phyloP scores from a whole-genome alignment of 495 filamentous ascomycete genomes.

The Penicillium herquei region DNA sequence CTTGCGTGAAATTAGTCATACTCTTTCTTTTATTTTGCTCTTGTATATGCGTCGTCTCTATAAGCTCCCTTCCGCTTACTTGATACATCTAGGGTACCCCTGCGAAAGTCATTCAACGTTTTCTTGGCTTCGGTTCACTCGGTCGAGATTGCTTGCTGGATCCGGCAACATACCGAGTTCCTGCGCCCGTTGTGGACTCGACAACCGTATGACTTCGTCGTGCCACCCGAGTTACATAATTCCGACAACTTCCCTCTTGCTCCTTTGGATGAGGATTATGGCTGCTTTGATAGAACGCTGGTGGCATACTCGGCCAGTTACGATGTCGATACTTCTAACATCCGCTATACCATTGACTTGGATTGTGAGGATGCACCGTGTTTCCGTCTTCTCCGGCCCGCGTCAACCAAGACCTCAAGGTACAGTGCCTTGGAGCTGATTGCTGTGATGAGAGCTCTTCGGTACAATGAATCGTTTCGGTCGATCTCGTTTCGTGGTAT shows the following conservation, averaged over 20 bases:
- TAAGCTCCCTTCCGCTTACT: background rate
- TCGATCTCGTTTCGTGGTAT: slow-evolving; percentile 81
- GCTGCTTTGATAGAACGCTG: slow-evolving; percentile 77
- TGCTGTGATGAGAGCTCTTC: slow-evolving; percentile 79
- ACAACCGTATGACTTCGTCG: slow-evolving; percentile 62
- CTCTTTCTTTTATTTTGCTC: background rate
- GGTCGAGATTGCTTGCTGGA: slow-evolving; percentile 69
- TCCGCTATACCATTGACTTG: slow-evolving; percentile 74
- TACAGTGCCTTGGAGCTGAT: slow-evolving; percentile 78
- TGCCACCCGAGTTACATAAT: slow-evolving; percentile 59
- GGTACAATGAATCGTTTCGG: slow-evolving; percentile 89
- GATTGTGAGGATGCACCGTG: slow-evolving; percentile 77
- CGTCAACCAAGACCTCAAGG: slow-evolving; percentile 47
- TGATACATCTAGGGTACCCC: slow-evolving; percentile 53
- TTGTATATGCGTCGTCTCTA: background rate
- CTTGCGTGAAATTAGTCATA: background rate
- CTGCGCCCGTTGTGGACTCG: slow-evolving; percentile 83
- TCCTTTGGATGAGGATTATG: slow-evolving; percentile 68
- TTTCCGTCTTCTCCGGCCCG: slow-evolving; percentile 75
- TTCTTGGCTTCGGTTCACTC: slow-evolving; percentile 79
- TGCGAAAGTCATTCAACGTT: slow-evolving; percentile 59
- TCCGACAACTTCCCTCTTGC: slow-evolving; percentile 62
- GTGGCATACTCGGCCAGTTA: slow-evolving; percentile 85
- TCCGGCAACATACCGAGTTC: slow-evolving; percentile 71
- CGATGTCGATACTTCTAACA: slow-evolving; percentile 66